A percentile compares a stretch with the other conserved stretches of the same genome.
phyloP scores from a whole-genome alignment of 495 filamentous ascomycete genomes.

The Xeromyces bisporus region DNA sequence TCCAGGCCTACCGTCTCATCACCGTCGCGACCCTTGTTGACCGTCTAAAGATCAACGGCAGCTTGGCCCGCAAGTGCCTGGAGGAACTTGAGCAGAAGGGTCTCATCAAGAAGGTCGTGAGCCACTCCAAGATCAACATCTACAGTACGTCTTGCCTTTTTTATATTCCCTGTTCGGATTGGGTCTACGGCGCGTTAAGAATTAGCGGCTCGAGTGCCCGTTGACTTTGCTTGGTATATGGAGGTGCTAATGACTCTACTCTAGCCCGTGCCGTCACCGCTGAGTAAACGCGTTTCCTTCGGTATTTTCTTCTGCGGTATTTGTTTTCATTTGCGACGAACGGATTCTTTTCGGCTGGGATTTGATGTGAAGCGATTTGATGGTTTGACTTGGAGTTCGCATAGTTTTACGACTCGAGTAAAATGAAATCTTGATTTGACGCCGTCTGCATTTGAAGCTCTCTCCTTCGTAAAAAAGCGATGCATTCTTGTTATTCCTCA shows the following conservation, averaged over 20 bases:
- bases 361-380: constrained; percentile 22
- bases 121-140: constrained; percentile 92
- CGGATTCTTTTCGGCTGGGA: constrained; percentile 29
- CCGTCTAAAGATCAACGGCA: constrained; percentile 99
- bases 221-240: not conserved
- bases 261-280: constrained; percentile 33
- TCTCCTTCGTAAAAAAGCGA: not conserved
- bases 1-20: constrained; percentile 99
- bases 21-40: constrained; percentile 98
- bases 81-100: constrained; percentile 95
- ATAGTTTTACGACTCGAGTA: constrained; percentile 15
- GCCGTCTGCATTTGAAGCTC: not conserved
- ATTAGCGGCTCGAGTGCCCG: too few species aligned
- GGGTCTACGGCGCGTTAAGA: not conserved
- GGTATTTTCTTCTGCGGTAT: constrained; percentile 25
- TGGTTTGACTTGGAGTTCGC: constrained; percentile 18
- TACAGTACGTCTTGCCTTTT: constrained; percentile 49
- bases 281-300: constrained; percentile 28
- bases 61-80: constrained; percentile 75
- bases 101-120: constrained; percentile 93
- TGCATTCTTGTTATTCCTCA: not conserved
- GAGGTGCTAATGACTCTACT: constrained; percentile 8
- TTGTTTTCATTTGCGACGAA: constrained; percentile 27
- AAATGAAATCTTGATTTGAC: constrained; percentile 7
- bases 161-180: not conserved